A percentile compares a stretch with the other conserved stretches of the same genome.
These are phyloP conservation scores for Lactarius deliciosus DNA, from an alignment of 768 basidiomycete genomes.

Conservation along the genomic window DNA sequence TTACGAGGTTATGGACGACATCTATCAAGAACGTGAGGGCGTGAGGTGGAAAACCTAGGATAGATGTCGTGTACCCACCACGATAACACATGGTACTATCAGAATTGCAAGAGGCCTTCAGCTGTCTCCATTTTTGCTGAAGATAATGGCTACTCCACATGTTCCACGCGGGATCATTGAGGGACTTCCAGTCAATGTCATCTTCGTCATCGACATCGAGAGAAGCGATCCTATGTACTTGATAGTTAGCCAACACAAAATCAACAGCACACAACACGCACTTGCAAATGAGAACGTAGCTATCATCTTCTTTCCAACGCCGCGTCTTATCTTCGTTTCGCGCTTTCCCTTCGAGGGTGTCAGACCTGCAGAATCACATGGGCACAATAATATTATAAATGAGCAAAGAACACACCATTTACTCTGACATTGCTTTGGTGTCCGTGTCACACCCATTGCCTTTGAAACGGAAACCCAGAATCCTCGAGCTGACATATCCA, in stretches of 20 bases:
- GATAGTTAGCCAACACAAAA: neutral
- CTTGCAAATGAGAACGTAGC: neutral
- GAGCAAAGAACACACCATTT: slow-evolving; percentile 1
- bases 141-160: too few relatives aligned
- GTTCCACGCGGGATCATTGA: neutral
- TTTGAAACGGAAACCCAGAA: neutral
- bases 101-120: too few relatives aligned
- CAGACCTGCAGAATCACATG: slow-evolving; percentile 1
- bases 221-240: neutral
- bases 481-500: too few relatives aligned
- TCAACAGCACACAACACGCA: neutral
- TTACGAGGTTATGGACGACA: too few relatives aligned
- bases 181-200: slow-evolving; percentile 7
- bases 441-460: neutral
- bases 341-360: neutral
- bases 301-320: neutral
- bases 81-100: too few relatives aligned
- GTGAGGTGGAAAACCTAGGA: too few relatives aligned
- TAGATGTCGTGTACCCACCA: too few relatives aligned
- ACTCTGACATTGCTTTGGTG: neutral
- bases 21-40: too few relatives aligned
- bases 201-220: neutral
- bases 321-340: too few relatives aligned
- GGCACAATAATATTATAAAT: too few relatives aligned
- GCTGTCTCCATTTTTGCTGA: too few relatives aligned